Conservation (phyloP, 2,329 filamentous ascomycete species). For the Colletotrichum viniferum region DNA sequence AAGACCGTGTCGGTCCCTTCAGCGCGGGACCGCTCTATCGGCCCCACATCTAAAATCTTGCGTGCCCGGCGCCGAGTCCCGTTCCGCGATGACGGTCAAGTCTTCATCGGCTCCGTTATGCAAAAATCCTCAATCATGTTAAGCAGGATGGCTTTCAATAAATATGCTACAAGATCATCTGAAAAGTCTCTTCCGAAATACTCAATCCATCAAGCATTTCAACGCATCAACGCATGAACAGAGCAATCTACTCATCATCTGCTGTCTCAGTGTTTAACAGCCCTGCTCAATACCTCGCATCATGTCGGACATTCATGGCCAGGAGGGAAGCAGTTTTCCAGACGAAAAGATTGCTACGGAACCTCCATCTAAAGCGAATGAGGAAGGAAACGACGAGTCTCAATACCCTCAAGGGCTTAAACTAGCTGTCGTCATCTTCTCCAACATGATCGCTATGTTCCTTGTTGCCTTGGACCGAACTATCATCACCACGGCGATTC, state of each 20-base stretch:
- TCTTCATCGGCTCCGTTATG: neutral
- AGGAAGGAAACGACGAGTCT: neutral
- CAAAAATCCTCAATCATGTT: neutral
- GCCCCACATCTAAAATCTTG: neutral
- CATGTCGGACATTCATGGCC: neutral
- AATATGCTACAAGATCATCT: neutral
- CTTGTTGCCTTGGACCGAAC: conserved; percentile 31
- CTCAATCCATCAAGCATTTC: neutral
- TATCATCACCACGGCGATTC: conserved; percentile 45
- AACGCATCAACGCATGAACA: neutral
- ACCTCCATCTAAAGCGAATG: neutral
- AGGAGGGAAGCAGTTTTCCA: neutral
- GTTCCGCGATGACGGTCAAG: neutral
- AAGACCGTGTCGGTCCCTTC: neutral
- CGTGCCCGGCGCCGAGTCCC: neutral
- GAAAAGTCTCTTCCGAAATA: neutral
- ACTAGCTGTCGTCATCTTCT: conserved; percentile 14
- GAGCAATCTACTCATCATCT: neutral
- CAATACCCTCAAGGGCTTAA: neutral
- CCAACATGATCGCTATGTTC: conserved; percentile 24
- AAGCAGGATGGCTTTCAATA: neutral
- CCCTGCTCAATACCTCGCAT: neutral
- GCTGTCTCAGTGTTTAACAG: accelerated
- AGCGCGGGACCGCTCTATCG: neutral
- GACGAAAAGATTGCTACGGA: accelerated